Percentiles rank a stretch among this genome's conserved stretches.
Conservation (phyloP, 208 protist genomes). For the Trypanosoma cruzi region DNA sequence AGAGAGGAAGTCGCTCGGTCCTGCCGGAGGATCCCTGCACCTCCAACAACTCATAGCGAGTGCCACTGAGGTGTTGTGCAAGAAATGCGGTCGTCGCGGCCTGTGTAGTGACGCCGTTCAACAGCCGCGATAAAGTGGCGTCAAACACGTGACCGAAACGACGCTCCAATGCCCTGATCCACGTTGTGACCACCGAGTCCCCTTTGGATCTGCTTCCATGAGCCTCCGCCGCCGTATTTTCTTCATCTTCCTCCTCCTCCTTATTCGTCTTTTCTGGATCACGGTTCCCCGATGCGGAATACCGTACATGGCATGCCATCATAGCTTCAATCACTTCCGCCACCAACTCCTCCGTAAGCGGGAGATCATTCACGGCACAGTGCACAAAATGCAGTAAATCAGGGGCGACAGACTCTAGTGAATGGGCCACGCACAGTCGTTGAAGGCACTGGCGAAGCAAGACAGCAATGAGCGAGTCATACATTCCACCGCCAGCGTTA, state of each 20-base stretch:
- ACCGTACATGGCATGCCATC: conserved; percentile 27
- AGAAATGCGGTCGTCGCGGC: conserved; percentile 51
- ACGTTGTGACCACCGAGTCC: conserved; percentile 31
- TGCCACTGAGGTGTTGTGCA: conserved; percentile 69
- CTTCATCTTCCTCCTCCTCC: conserved; percentile 17
- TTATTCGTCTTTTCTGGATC: background rate
- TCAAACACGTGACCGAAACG: conserved; percentile 74
- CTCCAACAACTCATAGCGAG: conserved; percentile 72
- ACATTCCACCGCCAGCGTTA: conserved; percentile 10
- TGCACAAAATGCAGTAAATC: conserved; percentile 69
- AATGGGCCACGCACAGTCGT: conserved; percentile 44
- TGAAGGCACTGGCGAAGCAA: conserved; percentile 42
- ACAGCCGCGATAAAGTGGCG: conserved; percentile 53
- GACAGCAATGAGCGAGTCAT: conserved; percentile 26
- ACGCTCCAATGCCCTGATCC: conserved; percentile 61
- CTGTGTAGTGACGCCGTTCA: conserved; percentile 39
- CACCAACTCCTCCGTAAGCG: conserved; percentile 55
- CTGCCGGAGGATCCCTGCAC: conserved; percentile 29
- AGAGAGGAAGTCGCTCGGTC: conserved; percentile 68
- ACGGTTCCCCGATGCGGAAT: background rate
- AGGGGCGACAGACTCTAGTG: conserved; percentile 51
- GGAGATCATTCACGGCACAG: conserved; percentile 61
- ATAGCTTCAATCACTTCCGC: conserved; percentile 43
- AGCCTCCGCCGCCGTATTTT: background rate
- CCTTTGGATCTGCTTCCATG: background rate